phyloP scores from a whole-genome alignment of 164 flowering plant genomes.

The Vitis riparia region DNA sequence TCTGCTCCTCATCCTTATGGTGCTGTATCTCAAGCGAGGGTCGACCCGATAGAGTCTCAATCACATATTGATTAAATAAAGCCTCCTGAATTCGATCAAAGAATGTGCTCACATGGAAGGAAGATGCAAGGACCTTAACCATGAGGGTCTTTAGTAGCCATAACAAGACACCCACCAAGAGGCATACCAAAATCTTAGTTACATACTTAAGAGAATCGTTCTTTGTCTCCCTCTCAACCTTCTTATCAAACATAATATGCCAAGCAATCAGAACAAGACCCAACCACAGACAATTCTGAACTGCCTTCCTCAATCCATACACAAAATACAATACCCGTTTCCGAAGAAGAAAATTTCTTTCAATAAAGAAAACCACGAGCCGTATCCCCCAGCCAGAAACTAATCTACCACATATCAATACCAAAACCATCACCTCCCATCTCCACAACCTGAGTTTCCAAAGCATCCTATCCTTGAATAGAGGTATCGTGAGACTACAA shows the following conservation, averaged over 20 bases:
- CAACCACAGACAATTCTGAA: conserved; percentile 63
- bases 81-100: conserved; percentile 72
- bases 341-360: conserved; percentile 53
- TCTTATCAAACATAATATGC: conserved; percentile 48
- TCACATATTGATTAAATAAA: conserved; percentile 60
- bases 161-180: conserved; percentile 40
- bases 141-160: conserved; percentile 66
- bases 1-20: conserved; percentile 41
- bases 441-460: conserved; percentile 55
- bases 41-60: conserved; percentile 62
- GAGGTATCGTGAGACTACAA: conserved; percentile 33
- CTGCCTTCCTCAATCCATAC: conserved; percentile 51
- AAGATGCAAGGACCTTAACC: conserved; percentile 65
- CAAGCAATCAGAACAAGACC: conserved; percentile 58
- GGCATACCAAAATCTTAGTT: conserved; percentile 42
- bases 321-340: conserved; percentile 63
- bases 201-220: conserved; percentile 30
- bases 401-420: conserved; percentile 60
- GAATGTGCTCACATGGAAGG: conserved; percentile 65
- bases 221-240: conserved; percentile 32
- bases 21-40: conserved; percentile 41
- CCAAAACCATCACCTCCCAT: conserved; percentile 60
- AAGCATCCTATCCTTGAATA: conserved; percentile 16
- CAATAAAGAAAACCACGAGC: conserved; percentile 49
- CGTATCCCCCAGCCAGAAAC: conserved; percentile 66